A percentile compares a stretch with the other conserved stretches of the same genome.
Conservation (phyloP, 257 asterid genomes). For the Galeopsis tetrahit region DNA sequence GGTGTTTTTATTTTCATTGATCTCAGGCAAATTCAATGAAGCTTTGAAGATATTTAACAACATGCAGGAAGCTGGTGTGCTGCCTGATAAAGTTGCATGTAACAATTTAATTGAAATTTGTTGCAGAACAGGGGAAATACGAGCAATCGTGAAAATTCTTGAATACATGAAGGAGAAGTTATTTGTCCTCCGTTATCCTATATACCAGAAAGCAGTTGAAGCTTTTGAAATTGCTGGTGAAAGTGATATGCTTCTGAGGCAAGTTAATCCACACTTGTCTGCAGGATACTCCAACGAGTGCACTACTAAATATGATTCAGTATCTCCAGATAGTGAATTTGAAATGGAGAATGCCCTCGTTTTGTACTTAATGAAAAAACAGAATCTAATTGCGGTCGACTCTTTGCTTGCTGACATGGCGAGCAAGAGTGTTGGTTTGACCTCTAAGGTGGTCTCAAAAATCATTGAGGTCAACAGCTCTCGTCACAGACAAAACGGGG, state of each 20-base stretch:
- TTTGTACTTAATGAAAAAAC: conserved; percentile 53
- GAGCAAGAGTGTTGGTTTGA: conserved; percentile 47
- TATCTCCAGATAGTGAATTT: conserved; percentile 25
- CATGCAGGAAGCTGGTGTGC: conserved; percentile 87
- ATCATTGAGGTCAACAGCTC: conserved; percentile 59
- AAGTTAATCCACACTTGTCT: conserved; percentile 72
- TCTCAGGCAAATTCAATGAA: conserved; percentile 69
- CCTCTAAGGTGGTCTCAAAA: conserved; percentile 51
- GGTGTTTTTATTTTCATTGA: conserved; percentile 8
- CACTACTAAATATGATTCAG: conserved; percentile 19
- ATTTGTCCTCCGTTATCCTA: conserved; percentile 73
- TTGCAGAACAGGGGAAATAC: conserved; percentile 58
- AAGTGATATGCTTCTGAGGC: conserved; percentile 62
- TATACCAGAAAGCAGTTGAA: conserved; percentile 65
- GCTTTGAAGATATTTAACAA: conserved; percentile 72
- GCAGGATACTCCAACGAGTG: conserved; percentile 35
- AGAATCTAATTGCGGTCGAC: conserved; percentile 70
- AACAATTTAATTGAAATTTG: conserved; percentile 76
- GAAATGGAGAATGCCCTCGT: conserved; percentile 47
- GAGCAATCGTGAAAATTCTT: conserved; percentile 66
- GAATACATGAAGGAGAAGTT: conserved; percentile 77
- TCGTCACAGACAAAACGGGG: conserved; percentile 53
- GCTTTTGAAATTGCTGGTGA: conserved; percentile 52
- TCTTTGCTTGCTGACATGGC: conserved; percentile 55
- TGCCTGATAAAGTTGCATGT: conserved; percentile 93